Percentiles rank a stretch among this genome's conserved stretches.
Conservation (phyloP, 2,329 filamentous ascomycete genomes). For the Xylariaceae sp. region DNA sequence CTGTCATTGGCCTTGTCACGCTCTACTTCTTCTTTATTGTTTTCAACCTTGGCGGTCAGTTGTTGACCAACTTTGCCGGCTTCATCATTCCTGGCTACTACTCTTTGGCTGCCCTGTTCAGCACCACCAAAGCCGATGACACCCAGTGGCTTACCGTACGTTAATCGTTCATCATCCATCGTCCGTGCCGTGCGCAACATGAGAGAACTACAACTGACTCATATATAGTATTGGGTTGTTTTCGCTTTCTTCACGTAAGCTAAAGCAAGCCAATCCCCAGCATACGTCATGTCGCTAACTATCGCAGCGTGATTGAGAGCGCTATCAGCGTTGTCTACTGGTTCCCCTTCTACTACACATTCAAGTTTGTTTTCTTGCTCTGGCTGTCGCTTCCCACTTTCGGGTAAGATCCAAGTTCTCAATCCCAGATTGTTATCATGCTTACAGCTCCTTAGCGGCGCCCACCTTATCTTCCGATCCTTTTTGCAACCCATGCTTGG, state of each 20-base stretch:
- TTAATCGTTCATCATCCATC: constrained; percentile 39
- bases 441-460: constrained; percentile 68
- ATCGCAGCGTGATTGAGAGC: constrained; percentile 74
- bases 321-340: constrained; percentile 86
- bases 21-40: constrained; percentile 92
- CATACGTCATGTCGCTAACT: constrained; percentile 20
- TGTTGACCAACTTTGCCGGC: constrained; percentile 85
- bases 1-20: constrained; percentile 74
- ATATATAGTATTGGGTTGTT: constrained; percentile 80
- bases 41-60: constrained; percentile 90
- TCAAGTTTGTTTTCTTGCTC: constrained; percentile 97
- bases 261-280: neutral
- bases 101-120: constrained; percentile 80
- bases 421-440: constrained; percentile 9
- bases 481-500: constrained; percentile 90
- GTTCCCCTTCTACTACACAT: constrained; percentile 99
- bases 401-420: constrained; percentile 65
- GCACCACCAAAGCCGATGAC: constrained; percentile 73
- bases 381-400: constrained; percentile 98
- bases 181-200: constrained; percentile 14
- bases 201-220: constrained; percentile 38
- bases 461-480: constrained; percentile 95
- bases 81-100: constrained; percentile 87
- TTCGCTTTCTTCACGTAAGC: constrained; percentile 78
- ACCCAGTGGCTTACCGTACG: constrained; percentile 80